Conservation (phyloP, 177 flowering plant genomes). For the Tripterygium wilfordii region DNA sequence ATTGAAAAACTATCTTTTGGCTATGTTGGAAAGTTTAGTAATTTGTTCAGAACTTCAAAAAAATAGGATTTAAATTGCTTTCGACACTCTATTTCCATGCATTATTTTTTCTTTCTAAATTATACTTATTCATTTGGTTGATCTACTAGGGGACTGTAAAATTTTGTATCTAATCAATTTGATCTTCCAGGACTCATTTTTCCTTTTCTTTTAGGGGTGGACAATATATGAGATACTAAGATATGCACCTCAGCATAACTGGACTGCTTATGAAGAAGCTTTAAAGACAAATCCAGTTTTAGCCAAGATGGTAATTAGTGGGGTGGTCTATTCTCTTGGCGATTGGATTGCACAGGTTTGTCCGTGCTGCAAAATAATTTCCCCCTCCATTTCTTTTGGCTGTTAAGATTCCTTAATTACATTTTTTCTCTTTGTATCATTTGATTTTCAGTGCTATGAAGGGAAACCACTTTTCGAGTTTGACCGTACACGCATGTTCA, state of each 20-base stretch:
- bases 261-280: slow-evolving; percentile 95
- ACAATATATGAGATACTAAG: slow-evolving; percentile 84
- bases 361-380: neutral
- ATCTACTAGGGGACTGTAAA: too few species aligned
- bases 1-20: too few species aligned
- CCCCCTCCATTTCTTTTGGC: neutral
- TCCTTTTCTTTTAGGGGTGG: slow-evolving; percentile 65
- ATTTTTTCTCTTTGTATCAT: neutral
- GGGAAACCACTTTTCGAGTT: slow-evolving; percentile 90
- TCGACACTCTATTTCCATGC: too few species aligned
- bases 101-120: too few species aligned
- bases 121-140: too few species aligned
- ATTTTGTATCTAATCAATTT: neutral
- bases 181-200: neutral
- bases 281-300: slow-evolving; percentile 84
- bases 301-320: slow-evolving; percentile 95
- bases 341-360: slow-evolving; percentile 99
- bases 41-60: too few species aligned
- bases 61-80: too few species aligned
- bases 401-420: too few species aligned
- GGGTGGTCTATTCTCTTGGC: slow-evolving; percentile 92
- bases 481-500: slow-evolving; percentile 81
- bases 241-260: slow-evolving; percentile 95
- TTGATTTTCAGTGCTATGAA: slow-evolving; percentile 64
- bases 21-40: too few species aligned